A percentile compares a stretch with the other conserved stretches of the same genome.
Conservation (phyloP, 2,329 filamentous ascomycete genomes). For the Sporothrix euskadiensis region DNA sequence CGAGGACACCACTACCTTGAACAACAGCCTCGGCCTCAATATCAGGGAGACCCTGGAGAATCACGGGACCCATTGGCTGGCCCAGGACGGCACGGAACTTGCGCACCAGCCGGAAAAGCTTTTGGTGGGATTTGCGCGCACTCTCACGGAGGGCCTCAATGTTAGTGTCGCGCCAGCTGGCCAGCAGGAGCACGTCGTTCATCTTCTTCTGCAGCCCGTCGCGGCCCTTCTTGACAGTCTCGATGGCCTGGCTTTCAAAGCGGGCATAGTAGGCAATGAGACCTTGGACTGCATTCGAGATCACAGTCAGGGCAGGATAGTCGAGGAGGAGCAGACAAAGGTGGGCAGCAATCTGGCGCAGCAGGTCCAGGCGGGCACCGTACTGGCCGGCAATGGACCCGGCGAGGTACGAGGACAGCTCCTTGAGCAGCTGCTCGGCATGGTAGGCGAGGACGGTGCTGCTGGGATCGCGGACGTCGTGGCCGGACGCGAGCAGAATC, state of each 20-base stretch:
- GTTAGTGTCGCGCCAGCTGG: conserved; percentile 98
- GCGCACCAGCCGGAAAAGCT: conserved; percentile 84
- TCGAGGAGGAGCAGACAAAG: conserved; percentile 62
- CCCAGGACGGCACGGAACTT: conserved; percentile 83
- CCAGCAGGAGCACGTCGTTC: conserved; percentile 87
- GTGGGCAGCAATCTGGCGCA: conserved; percentile 66
- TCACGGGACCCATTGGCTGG: conserved; percentile 69
- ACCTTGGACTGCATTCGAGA: conserved; percentile 69
- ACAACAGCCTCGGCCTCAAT: conserved; percentile 37
- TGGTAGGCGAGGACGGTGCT: conserved; percentile 56
- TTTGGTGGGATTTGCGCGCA: conserved; percentile 84
- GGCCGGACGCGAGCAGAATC: conserved; percentile 59
- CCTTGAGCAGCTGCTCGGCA: conserved; percentile 68
- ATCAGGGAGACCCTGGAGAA: conserved; percentile 62
- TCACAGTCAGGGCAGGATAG: conserved; percentile 56
- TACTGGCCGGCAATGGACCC: conserved; percentile 82
- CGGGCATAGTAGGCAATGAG: conserved; percentile 74
- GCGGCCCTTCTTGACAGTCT: conserved; percentile 67
- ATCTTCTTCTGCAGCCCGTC: conserved; percentile 82
- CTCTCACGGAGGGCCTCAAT: conserved; percentile 87
- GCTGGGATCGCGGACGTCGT: conserved; percentile 42
- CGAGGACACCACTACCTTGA: conserved; percentile 27
- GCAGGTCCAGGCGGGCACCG: conserved; percentile 67
- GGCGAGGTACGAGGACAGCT: conserved; percentile 75
- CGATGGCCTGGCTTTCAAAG: conserved; percentile 66